Evolutionary conservation across 208 protist species (phyloP).

Genomic region (Crithidia thermophila): DNA sequence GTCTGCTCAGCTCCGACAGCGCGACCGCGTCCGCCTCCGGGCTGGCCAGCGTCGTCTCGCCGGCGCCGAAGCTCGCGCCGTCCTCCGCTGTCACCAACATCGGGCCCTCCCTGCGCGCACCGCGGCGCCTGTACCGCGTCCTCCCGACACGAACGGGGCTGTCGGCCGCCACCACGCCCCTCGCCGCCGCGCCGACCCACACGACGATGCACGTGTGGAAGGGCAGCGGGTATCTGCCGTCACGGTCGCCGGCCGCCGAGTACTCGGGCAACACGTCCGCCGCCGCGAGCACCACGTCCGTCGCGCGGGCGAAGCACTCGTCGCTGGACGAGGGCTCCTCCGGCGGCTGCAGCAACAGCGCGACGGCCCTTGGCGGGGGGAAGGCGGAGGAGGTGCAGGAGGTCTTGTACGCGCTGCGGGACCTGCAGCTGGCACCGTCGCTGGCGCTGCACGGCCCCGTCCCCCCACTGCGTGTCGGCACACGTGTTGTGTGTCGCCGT

Average conservation of each 20-base stretch:
- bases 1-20: conserved; percentile 10
- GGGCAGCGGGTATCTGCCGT: background rate
- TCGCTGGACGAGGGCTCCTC: background rate
- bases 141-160: background rate
- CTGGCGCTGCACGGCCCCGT: conserved; percentile 48
- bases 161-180: background rate
- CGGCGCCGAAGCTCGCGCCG: conserved; percentile 7
- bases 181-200: background rate
- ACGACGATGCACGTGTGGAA: background rate
- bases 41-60: background rate
- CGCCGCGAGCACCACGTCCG: background rate
- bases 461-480: conserved; percentile 56
- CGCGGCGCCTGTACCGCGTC: background rate
- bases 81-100: background rate
- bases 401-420: conserved; percentile 37
- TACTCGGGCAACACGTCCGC: background rate
- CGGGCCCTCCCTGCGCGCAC: conserved; percentile 1
- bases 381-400: conserved; percentile 17
- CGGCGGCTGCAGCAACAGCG: background rate
- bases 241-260: background rate
- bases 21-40: background rate
- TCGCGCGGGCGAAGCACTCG: background rate
- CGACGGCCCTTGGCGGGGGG: background rate
- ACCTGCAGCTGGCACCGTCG: conserved; percentile 51
- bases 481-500: conserved; percentile 53